A percentile compares a stretch with the other conserved stretches of the same genome.
Evolutionary conservation across 2,329 filamentous ascomycete species (phyloP).

Genomic region (Penicillium sp.): DNA sequence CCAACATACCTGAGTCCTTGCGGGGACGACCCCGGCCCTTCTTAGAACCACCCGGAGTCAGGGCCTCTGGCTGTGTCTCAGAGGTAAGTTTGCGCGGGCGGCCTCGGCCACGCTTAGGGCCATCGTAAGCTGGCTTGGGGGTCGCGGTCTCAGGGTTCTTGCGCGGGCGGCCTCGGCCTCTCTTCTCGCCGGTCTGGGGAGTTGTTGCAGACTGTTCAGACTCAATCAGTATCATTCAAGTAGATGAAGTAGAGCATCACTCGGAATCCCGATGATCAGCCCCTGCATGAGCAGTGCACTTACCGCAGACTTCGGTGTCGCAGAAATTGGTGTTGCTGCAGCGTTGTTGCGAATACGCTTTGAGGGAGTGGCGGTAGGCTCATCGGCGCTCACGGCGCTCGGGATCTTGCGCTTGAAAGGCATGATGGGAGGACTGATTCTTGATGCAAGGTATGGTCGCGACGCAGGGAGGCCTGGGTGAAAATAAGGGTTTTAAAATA

Average conservation of each 20-base stretch:
- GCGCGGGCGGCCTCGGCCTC: conserved; percentile 37
- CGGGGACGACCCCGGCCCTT: conserved; percentile 17
- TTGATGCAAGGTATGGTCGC: neutral
- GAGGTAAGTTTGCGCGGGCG: conserved; percentile 32
- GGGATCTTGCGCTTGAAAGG: conserved; percentile 32
- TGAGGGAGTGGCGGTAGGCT: conserved; percentile 17
- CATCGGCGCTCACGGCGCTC: conserved; percentile 20
- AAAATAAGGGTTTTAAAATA: neutral
- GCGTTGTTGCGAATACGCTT: conserved; percentile 25
- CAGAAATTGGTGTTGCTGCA: neutral
- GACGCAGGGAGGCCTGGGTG: neutral
- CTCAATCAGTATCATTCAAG: conserved; percentile 2
- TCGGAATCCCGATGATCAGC: conserved; percentile 12
- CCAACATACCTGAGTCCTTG: conserved; percentile 4
- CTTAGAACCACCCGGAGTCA: conserved; percentile 11
- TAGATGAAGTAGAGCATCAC: conserved; percentile 7
- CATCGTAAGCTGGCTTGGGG: conserved; percentile 26
- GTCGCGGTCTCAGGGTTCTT: conserved; percentile 29
- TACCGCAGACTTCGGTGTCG: conserved; percentile 9
- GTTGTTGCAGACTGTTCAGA: conserved; percentile 6
- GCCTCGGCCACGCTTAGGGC: conserved; percentile 36
- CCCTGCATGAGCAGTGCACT: conserved; percentile 10
- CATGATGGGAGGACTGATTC: conserved; percentile 3
- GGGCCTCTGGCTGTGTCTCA: conserved; percentile 7
- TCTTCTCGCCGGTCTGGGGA: conserved; percentile 31